Percentiles rank a stretch among this genome's conserved stretches.
Evolutionary conservation across 257 asterid genomes (phyloP).

Genomic region (Solanum ossicruentum): DNA sequence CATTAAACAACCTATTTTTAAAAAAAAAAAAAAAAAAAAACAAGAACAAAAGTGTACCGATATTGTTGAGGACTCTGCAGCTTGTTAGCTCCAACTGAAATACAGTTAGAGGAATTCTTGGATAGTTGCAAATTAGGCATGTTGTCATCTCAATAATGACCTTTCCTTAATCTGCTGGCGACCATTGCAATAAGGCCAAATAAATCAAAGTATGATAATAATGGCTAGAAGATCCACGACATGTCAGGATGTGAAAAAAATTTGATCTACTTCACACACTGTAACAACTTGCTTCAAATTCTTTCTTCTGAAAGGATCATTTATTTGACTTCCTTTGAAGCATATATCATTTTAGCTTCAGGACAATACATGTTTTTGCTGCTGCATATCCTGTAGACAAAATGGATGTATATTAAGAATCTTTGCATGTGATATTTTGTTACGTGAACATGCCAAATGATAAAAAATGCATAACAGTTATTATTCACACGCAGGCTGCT

Average conservation of each 20-base stretch:
- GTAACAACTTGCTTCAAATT: not conserved
- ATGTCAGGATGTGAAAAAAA: not conserved
- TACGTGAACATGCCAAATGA: not conserved
- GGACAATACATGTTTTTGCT: not conserved
- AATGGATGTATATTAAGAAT: not conserved
- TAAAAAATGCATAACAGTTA: not conserved
- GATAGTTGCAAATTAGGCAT: not conserved
- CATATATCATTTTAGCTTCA: not conserved
- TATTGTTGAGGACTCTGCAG: not conserved
- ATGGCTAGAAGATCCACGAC: not conserved
- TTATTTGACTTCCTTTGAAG: not conserved
- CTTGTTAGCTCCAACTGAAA: not conserved
- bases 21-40: too few species aligned
- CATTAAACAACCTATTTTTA: not conserved
- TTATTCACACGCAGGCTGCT: constrained; percentile 40
- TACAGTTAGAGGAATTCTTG: not conserved
- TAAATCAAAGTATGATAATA: not conserved
- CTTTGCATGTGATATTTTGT: not conserved
- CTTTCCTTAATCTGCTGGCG: not conserved
- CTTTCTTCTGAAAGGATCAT: not conserved
- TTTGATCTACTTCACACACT: not conserved
- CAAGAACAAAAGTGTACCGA: not conserved
- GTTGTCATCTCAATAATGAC: not conserved
- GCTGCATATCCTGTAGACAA: not conserved
- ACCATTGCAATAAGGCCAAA: not conserved